Evolutionary conservation across 2,329 filamentous ascomycete genomes (phyloP), one percentile per base, ranked within the genome.

Genomic region (Penicillium sp.): DNA sequence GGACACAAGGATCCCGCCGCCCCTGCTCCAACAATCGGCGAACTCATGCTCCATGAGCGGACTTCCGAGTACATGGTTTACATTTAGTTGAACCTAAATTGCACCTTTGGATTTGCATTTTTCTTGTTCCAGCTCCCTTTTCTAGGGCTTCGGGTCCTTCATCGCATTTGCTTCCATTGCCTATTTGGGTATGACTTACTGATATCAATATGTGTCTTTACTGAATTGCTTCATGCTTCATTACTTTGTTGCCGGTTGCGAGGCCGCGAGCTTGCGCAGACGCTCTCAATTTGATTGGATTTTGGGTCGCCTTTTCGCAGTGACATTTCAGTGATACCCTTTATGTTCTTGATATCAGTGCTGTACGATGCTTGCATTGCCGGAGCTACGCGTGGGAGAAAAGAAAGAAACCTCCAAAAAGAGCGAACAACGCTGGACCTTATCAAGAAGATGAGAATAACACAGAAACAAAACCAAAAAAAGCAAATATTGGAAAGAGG

Each of bases 11-110:
- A 25, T 2, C 14, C 39, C 4, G 8, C n/a, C 1, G 5, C 39
- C 2, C 19, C 39, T 42, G 9, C 19, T 3, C 39, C 39, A 14
- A 23, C n/a, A 13, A 11, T 6, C 4, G 39, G 4, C 11, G 8
- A 21, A 10, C 6, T 42, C 3, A 42, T 4, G n/a, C 39, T 42
- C 11, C n/a, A 42, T 23, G 19, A 21, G 2, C 19, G 39, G n/a
- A 23, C 19, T 19, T 23, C 33, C n/a, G 53, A 62, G 16, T 26
- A 21, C n/a, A 62, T 62, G 59, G 57, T 59, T 26, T 63, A 62
- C 54, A 63, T 63, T n/a, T 63, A 21, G 57, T n/a, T 27, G 35
- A 42, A 21, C 3, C n/a, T 42, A 10, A 16, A 19, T 19, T 14
- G n/a, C 3, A 14, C 14, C 23, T 27, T 53, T 46, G 37, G 26